Base-by-base conservation (phyloP, 1,139 yeast species). In the Scheffersomyces titani region DNA sequence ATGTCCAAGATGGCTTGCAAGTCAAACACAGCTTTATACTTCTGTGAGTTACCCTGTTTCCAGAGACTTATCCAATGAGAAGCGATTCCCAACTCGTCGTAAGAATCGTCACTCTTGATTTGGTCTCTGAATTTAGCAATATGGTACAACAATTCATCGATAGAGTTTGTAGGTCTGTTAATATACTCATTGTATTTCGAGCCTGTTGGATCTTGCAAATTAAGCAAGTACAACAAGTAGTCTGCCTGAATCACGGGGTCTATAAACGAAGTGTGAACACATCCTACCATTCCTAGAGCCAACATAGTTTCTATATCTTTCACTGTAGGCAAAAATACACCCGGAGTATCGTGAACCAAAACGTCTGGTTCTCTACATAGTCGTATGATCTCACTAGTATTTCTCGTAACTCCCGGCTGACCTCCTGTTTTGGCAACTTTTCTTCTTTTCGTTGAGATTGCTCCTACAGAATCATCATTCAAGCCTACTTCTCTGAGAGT, bases 171-270 rank as follows among this genome's bases (percentile, higher is more conserved):
- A 1, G 97, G 97, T 47, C 77, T 77, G 19, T 75, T 69, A 61
- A 83, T 72, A 64, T 80, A 87, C 54, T 77, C 81, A 2, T 72
- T 71, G 66, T 83, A 86, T 55, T 71, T 71, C 6, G 66, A 60
- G 0, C 87, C 86, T 6, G 73, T 67, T 11, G 83, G 77, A 56
- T 82, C 84, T 61, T 85, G 90, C 30, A 87, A 71, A 70, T 94
- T 94, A 70, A 93, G 75, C 40, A 90, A 75, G 66, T 80, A 94
- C 36, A 94, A 76, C 49, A 94, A 73, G 70, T 89, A 94, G 68
- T 94, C 99, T 0, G 97, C 97, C 59, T 90, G 90, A 51, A 92
- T 83, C 6, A 89, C 87, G 0, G 97, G 97, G 68, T 93, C 98
- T 18, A 92, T 82, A 44, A 85, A 80, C 9, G 84, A 81, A 1